A percentile compares a stretch with the other conserved stretches of the same genome.
Conservation (phyloP, 2,329 filamentous ascomycete species). For the Talaromyces sp. region DNA sequence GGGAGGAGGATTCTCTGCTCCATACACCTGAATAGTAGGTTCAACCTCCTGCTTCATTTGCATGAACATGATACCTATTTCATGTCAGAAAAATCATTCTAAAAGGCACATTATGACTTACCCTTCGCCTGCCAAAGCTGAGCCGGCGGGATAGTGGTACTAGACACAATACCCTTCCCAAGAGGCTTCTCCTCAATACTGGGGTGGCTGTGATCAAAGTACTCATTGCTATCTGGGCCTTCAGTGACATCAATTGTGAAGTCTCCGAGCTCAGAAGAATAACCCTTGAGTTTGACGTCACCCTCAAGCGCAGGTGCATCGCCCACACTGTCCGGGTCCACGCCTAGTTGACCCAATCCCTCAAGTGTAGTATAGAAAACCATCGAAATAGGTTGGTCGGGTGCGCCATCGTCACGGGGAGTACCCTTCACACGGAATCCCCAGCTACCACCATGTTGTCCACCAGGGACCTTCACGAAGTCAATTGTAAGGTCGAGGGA, state of each 20-base stretch:
- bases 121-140: constrained; percentile 82
- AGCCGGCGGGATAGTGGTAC: constrained; percentile 66
- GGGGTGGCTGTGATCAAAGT: constrained; percentile 61
- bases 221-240: constrained; percentile 65
- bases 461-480: constrained; percentile 90
- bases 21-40: constrained; percentile 60
- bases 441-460: constrained; percentile 86
- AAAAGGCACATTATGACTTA: constrained; percentile 37
- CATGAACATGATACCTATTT: constrained; percentile 59
- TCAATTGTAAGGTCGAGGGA: constrained; percentile 87
- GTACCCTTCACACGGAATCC: constrained; percentile 82
- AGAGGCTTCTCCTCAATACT: constrained; percentile 70
- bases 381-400: constrained; percentile 72
- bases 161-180: constrained; percentile 75
- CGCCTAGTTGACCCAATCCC: constrained; percentile 68
- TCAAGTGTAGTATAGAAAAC: constrained; percentile 84
- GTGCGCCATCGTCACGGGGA: constrained; percentile 68
- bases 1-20: constrained; percentile 70
- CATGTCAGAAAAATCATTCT: constrained; percentile 1
- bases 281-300: constrained; percentile 70
- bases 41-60: constrained; percentile 68
- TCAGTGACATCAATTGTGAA: constrained; percentile 79
- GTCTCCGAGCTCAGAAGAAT: constrained; percentile 71
- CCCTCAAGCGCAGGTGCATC: constrained; percentile 55
- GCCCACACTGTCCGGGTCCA: constrained; percentile 55